Conservation (phyloP, 2,329 filamentous ascomycete genomes). For the Sporothrix brasiliensis region DNA sequence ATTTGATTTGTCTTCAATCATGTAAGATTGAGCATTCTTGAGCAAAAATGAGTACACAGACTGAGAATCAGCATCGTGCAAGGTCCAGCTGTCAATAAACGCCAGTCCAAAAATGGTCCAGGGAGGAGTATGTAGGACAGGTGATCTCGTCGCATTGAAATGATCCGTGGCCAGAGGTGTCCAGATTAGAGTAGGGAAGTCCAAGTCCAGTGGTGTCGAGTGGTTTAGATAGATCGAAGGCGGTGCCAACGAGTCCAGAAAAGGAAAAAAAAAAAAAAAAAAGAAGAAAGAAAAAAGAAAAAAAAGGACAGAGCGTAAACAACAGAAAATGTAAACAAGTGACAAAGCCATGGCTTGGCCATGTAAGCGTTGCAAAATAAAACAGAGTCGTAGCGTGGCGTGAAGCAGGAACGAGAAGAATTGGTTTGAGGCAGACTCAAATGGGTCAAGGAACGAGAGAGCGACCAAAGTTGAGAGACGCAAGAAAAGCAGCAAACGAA, state of each 20-base stretch:
- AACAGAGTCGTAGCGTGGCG: background rate
- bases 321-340: too few species aligned
- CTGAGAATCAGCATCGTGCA: background rate
- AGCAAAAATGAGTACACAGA: background rate
- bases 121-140: background rate
- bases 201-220: slow-evolving; percentile 19
- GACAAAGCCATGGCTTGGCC: background rate
- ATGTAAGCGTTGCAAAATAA: background rate
- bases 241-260: background rate
- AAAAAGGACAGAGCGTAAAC: too few species aligned
- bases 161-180: background rate
- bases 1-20: slow-evolving; percentile 12
- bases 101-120: slow-evolving; percentile 1
- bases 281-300: background rate
- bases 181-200: background rate
- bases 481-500: background rate
- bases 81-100: background rate
- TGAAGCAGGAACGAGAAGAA: background rate
- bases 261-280: background rate
- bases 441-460: background rate
- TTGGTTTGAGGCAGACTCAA: background rate
- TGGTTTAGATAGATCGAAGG: background rate
- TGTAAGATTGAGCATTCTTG: background rate
- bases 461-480: background rate
- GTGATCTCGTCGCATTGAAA: background rate